Base-by-base conservation (phyloP, 1,139 yeast species). In the Groenewaldozyma auringiensis region DNA sequence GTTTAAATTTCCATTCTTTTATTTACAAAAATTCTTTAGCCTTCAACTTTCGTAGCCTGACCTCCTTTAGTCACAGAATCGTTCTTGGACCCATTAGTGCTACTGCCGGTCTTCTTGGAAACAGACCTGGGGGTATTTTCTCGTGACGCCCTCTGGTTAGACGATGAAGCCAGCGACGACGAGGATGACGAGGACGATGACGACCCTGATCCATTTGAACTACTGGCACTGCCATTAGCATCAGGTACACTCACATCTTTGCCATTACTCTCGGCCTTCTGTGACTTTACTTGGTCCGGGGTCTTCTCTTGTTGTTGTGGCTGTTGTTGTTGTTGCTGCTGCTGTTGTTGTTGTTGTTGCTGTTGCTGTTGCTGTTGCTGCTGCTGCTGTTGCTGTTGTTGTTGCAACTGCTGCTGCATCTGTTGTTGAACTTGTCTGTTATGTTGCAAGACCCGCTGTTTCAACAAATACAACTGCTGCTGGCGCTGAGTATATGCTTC, bases 401-500 rank as follows among this genome's bases (percentile, higher is more conserved):
- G 41, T 17, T 47, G 47, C 16, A 21, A 46, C 37, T 47, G 46
- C 44, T 53, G 63, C 34, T 52, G 55, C 43, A 52, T 59, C 43
- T 58, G 63, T 42, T 49, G 52, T 34, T 53, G 54, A 42, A 58
- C 58, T 37, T 53, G 55, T 42, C 57, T 60, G 41, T 63, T 58
- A 27, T 53, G 60, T 21, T 56, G 59, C 8, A 35, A 18, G 51
- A 37, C 53, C 60, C 29, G 65, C 22, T 66, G 63, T 40, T 61
- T 64, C 13, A 62, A 41, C 43, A 47, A 68, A 47, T 65, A 67
- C 45, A 69, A 61, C 55, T 70, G 71, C 44, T 68, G 65, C 50
- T 68, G 74, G 42, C 70, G 70, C 50, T 67, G 69, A 52, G 72
- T 72, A 33, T 68, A 68, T 43, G 75, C 75, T 48, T 74, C 77